Evolutionary conservation across 257 asterid species (phyloP).

Genomic region (Solanum chaucha): DNA sequence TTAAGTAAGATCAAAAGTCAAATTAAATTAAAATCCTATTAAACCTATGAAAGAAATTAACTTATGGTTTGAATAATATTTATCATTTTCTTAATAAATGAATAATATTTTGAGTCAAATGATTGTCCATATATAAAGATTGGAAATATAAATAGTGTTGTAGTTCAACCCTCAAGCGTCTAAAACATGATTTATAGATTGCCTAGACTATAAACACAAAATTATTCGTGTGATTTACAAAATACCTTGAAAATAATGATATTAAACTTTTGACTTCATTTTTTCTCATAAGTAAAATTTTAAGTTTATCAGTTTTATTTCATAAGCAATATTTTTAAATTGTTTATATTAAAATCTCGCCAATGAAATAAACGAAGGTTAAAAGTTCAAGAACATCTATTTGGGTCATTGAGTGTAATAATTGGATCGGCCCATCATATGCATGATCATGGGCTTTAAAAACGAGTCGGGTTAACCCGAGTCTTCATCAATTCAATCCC

Average conservation of each 20-base stretch:
- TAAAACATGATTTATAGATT: too few relatives aligned
- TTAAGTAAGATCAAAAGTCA: not conserved
- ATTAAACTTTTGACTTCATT: too few relatives aligned
- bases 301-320: too few relatives aligned
- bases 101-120: not conserved
- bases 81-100: too few relatives aligned
- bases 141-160: accelerated
- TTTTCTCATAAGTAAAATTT: too few relatives aligned
- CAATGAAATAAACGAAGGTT: accelerated
- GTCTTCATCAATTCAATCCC: not conserved
- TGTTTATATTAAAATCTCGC: too few relatives aligned
- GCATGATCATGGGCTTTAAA: not conserved
- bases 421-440: not conserved
- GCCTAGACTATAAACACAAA: too few relatives aligned
- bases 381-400: not conserved
- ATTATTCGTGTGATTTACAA: not conserved
- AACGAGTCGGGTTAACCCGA: not conserved
- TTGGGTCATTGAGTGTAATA: not conserved
- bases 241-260: too few relatives aligned
- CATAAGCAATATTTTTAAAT: not conserved
- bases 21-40: not conserved
- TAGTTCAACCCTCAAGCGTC: not conserved
- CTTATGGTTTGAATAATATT: not conserved
- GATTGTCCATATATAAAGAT: too few relatives aligned
- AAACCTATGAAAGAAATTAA: not conserved